A percentile compares a stretch with the other conserved stretches of the same genome.
Evolutionary conservation across 495 filamentous ascomycete genomes (phyloP).

Genomic region (Cercophora scortea): DNA sequence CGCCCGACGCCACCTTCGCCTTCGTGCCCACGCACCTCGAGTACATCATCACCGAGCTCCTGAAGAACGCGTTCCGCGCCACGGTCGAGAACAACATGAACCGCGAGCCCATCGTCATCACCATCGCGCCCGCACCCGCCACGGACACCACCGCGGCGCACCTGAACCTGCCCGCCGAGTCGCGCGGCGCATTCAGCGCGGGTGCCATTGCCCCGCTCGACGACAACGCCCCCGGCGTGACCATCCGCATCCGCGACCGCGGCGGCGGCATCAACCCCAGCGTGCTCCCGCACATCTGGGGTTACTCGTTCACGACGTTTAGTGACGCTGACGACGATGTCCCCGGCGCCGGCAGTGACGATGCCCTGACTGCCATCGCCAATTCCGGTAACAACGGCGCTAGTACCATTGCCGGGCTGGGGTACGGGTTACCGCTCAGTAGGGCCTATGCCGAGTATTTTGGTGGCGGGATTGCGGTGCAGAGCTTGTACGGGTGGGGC

Average conservation of each 20-base stretch:
- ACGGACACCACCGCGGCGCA: slow-evolving; percentile 57
- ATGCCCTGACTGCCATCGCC: slow-evolving; percentile 67
- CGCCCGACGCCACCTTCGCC: slow-evolving; percentile 73
- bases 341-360: slow-evolving; percentile 33
- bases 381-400: slow-evolving; percentile 50
- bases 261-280: slow-evolving; percentile 85
- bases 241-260: slow-evolving; percentile 90
- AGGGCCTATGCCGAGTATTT: slow-evolving; percentile 98
- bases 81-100: slow-evolving; percentile 75
- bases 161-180: slow-evolving; percentile 62
- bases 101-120: slow-evolving; percentile 78
- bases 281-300: slow-evolving; percentile 81
- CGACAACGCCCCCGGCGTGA: slow-evolving; percentile 72
- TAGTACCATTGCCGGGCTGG: slow-evolving; percentile 81
- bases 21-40: slow-evolving; percentile 93
- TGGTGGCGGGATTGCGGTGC: slow-evolving; percentile 88
- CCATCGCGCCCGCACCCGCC: slow-evolving; percentile 79
- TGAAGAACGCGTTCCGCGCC: slow-evolving; percentile 95
- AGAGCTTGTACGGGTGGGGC: slow-evolving; percentile 94
- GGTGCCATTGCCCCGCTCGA: slow-evolving; percentile 48
- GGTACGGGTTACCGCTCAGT: slow-evolving; percentile 86
- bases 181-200: slow-evolving; percentile 36
- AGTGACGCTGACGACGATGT: slow-evolving; percentile 53
- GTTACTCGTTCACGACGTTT: slow-evolving; percentile 93
- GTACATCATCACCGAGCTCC: slow-evolving; percentile 90